phyloP scores from a whole-genome alignment of 768 basidiomycete species.

The Mycena polygramma region DNA sequence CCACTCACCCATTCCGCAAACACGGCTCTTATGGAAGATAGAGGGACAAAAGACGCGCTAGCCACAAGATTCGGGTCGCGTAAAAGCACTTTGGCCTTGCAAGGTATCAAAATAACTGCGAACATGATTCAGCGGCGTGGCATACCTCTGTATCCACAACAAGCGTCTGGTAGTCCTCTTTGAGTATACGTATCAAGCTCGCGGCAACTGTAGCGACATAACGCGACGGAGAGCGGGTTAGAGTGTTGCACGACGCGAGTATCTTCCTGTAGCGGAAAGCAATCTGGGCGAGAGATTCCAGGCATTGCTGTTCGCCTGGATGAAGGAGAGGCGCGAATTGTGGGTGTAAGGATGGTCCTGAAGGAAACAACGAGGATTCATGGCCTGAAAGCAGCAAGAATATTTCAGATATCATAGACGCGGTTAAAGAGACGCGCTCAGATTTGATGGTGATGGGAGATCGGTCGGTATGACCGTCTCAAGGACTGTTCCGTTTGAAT shows the following conservation, averaged over 20 bases:
- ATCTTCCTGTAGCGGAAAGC: constrained; percentile 83
- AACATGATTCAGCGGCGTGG: background rate
- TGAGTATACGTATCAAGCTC: constrained; percentile 78
- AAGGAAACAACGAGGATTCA: constrained; percentile 84
- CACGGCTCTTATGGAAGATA: constrained; percentile 85
- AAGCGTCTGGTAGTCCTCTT: constrained; percentile 83
- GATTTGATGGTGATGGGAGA: too few species aligned
- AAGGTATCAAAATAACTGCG: background rate
- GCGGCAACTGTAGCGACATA: constrained; percentile 87
- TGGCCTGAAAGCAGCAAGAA: constrained; percentile 91
- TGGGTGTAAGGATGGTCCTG: constrained; percentile 69
- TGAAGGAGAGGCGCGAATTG: constrained; percentile 82
- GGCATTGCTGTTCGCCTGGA: constrained; percentile 88
- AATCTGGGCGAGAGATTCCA: constrained; percentile 83
- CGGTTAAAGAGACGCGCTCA: background rate
- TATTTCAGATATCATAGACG: constrained; percentile 87
- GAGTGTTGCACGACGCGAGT: constrained; percentile 63
- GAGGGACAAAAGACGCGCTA: constrained; percentile 85
- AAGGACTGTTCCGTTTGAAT: background rate
- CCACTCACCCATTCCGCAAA: constrained; percentile 79
- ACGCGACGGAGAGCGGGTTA: constrained; percentile 73
- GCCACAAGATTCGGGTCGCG: constrained; percentile 84
- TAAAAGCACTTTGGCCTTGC: constrained; percentile 71
- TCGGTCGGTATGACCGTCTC: too few species aligned
- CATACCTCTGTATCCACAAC: constrained; percentile 79